Evolutionary conservation across 768 basidiomycete species (phyloP).

Genomic region (Mycena vitilis): DNA sequence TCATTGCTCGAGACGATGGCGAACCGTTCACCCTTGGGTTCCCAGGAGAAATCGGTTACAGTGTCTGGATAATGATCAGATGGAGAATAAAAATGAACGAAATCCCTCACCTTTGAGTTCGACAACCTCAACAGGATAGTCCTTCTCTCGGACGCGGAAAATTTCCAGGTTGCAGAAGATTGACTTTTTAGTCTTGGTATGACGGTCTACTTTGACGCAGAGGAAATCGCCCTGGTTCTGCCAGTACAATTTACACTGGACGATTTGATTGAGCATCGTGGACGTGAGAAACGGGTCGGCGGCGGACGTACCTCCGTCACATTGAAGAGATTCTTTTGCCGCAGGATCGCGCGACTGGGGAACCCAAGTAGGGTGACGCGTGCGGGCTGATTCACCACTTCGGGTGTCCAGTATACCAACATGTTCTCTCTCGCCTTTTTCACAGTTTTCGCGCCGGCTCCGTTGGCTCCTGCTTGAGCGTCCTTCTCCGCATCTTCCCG

Average conservation of each 20-base stretch:
- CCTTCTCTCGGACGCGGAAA: slow-evolving; percentile 96
- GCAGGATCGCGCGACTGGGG: slow-evolving; percentile 83
- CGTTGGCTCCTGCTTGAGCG: slow-evolving; percentile 47
- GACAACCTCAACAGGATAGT: slow-evolving; percentile 96
- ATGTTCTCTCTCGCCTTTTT: slow-evolving; percentile 90
- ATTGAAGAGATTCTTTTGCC: slow-evolving; percentile 98
- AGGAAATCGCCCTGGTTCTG: slow-evolving; percentile 99
- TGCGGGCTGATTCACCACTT: slow-evolving; percentile 95
- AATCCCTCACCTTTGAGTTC: slow-evolving; percentile 86
- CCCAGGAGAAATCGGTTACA: slow-evolving; percentile 98
- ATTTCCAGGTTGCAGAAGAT: slow-evolving; percentile 98
- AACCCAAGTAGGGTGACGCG: slow-evolving; percentile 93
- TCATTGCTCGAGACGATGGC: slow-evolving; percentile 95
- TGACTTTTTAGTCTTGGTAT: slow-evolving; percentile 98
- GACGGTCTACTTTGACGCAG: slow-evolving; percentile 98
- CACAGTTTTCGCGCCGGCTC: slow-evolving; percentile 54
- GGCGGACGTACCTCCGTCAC: slow-evolving; percentile 85
- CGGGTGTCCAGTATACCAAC: slow-evolving; percentile 98
- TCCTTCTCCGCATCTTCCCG: slow-evolving; percentile 75
- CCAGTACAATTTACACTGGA: slow-evolving; percentile 96
- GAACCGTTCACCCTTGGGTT: slow-evolving; percentile 97
- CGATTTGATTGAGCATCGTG: slow-evolving; percentile 16
- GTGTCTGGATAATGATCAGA: slow-evolving; percentile 67
- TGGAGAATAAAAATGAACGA: slow-evolving; percentile 1
- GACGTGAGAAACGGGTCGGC: slow-evolving; percentile 24